These are phyloP conservation scores for Microsporum audouinii DNA, from an alignment of 2,329 filamentous ascomycete genomes.

Conservation along the genomic window DNA sequence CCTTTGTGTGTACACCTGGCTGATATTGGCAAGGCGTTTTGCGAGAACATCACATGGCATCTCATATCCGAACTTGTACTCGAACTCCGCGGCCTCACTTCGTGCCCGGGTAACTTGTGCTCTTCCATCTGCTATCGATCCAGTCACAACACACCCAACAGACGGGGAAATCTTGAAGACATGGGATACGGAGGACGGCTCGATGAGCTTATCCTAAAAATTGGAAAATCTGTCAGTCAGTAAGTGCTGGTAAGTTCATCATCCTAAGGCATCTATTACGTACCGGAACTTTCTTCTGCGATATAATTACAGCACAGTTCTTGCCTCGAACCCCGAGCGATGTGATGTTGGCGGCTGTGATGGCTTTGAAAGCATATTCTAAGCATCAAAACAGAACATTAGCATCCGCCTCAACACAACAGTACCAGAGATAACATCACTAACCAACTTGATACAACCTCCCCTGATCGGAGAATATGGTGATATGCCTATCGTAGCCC, in stretches of 20 bases:
- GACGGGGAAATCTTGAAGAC: slow-evolving; percentile 94
- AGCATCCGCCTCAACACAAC: neutral
- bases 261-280: slow-evolving; percentile 1
- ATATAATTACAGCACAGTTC: slow-evolving; percentile 91
- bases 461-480: slow-evolving; percentile 98
- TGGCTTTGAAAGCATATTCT: slow-evolving; percentile 99
- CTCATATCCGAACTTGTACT: slow-evolving; percentile 98
- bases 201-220: slow-evolving; percentile 89
- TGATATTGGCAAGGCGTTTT: slow-evolving; percentile 97
- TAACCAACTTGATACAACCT: slow-evolving; percentile 98
- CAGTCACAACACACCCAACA: slow-evolving; percentile 96
- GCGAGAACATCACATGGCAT: slow-evolving; percentile 97
- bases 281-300: slow-evolving; percentile 99
- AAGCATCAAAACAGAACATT: slow-evolving; percentile 25
- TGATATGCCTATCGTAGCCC: slow-evolving; percentile 97
- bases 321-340: slow-evolving; percentile 92
- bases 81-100: slow-evolving; percentile 92
- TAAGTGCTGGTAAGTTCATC: neutral
- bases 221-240: neutral
- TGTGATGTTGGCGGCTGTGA: slow-evolving; percentile 98
- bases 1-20: slow-evolving; percentile 95
- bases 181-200: slow-evolving; percentile 91
- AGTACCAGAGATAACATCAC: slow-evolving; percentile 30
- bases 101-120: slow-evolving; percentile 86
- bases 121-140: slow-evolving; percentile 92